Conservation (phyloP, 1,139 yeast genomes). For the Lodderomyces margitis region DNA sequence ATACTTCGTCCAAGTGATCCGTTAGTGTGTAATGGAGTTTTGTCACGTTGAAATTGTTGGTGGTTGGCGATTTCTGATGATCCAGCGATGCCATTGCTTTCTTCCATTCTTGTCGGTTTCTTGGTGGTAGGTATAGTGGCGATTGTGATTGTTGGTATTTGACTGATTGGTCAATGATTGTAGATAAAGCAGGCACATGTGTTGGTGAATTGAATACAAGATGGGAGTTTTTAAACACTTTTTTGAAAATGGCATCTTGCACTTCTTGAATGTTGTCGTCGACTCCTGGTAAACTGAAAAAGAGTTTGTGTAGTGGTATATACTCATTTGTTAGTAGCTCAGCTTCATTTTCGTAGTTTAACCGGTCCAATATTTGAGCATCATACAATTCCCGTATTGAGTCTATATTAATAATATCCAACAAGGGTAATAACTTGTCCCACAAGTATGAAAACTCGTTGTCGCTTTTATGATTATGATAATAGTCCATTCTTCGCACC, state of each 20-base stretch:
- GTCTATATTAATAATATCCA: slow-evolving; percentile 21
- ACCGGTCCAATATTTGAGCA: slow-evolving; percentile 9
- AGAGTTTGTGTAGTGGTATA: slow-evolving; percentile 3
- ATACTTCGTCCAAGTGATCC: slow-evolving; percentile 72
- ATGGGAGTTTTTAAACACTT: slow-evolving; percentile 11
- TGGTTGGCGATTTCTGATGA: slow-evolving; percentile 5
- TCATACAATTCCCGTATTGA: slow-evolving; percentile 9
- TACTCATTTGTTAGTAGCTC: slow-evolving; percentile 18
- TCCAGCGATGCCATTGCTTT: slow-evolving; percentile 3
- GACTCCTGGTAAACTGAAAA: slow-evolving; percentile 6
- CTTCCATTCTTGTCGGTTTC: slow-evolving; percentile 17
- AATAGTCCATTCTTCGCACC: slow-evolving; percentile 22
- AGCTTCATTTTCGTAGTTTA: slow-evolving; percentile 30
- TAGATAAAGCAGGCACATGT: slow-evolving; percentile 25
- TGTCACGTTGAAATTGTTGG: slow-evolving; percentile 6
- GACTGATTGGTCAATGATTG: slow-evolving; percentile 29
- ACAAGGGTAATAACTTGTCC: slow-evolving; percentile 28
- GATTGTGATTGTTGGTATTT: slow-evolving; percentile 28
- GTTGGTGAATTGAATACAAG: slow-evolving; percentile 9
- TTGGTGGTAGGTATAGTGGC: slow-evolving; percentile 37
- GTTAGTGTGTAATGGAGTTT: slow-evolving; percentile 37
- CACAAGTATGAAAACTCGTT: slow-evolving; percentile 22
- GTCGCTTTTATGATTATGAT: slow-evolving; percentile 8
- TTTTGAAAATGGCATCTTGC: slow-evolving; percentile 9
- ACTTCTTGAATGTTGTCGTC: slow-evolving; percentile 5